Conservation (phyloP, 139 green algal species). For the Micromonas pusilla region DNA sequence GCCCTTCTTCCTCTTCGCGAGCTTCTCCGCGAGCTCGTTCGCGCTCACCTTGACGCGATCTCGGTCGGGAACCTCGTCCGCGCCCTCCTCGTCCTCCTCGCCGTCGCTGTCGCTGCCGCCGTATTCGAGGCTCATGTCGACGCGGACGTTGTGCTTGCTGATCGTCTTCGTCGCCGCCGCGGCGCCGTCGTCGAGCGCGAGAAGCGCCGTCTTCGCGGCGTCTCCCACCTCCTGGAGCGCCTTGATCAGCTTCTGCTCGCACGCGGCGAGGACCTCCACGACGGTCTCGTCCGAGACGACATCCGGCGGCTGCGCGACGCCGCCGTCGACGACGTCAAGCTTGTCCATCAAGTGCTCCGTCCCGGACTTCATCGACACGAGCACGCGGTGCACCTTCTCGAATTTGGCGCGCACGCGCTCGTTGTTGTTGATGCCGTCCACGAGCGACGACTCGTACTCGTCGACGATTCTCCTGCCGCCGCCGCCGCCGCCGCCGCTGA, state of each 20-base stretch:
- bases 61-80: conserved; percentile 20
- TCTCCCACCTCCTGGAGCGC: not conserved
- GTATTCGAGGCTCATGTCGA: conserved; percentile 7
- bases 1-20: conserved; percentile 11
- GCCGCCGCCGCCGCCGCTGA: conserved; percentile 4
- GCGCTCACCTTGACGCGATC: conserved; percentile 1
- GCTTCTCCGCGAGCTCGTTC: conserved; percentile 8
- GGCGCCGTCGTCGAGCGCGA: not conserved
- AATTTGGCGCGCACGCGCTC: conserved; percentile 23
- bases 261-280: conserved; percentile 22
- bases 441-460: conserved; percentile 36
- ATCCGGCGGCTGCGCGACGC: conserved; percentile 17
- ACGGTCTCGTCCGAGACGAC: conserved; percentile 33
- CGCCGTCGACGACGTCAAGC: conserved; percentile 33
- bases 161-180: too few species aligned
- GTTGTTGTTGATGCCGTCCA: conserved; percentile 3
- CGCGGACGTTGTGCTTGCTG: not conserved
- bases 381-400: conserved; percentile 25
- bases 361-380: conserved; percentile 38
- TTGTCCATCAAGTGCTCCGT: conserved; percentile 37
- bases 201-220: not conserved
- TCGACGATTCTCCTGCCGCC: conserved; percentile 29
- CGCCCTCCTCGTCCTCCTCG: conserved; percentile 2
- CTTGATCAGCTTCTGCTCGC: conserved; percentile 22
- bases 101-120: not conserved